A percentile compares a stretch with the other conserved stretches of the same genome.
Conservation (phyloP, 108 stramenopile species). For the Skeletonema grethae region DNA sequence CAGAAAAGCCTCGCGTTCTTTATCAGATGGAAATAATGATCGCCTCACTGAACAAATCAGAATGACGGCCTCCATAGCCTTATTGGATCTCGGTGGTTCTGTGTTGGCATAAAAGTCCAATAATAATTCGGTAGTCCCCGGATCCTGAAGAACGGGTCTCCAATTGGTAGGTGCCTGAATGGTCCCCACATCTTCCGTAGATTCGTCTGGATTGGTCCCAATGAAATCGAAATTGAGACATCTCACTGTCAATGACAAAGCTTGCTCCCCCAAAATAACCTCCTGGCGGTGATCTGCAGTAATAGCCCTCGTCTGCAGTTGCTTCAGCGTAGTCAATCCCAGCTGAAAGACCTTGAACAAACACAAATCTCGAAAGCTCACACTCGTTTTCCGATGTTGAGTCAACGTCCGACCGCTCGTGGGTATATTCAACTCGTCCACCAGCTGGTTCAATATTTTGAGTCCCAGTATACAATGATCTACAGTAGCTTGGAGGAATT, state of each 20-base stretch:
- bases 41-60: constrained; percentile 89
- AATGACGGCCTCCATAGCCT: constrained; percentile 94
- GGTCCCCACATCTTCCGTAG: constrained; percentile 96
- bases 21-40: constrained; percentile 93
- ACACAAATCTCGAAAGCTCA: constrained; percentile 94
- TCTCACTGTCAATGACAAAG: constrained; percentile 80
- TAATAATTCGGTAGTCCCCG: constrained; percentile 86
- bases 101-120: constrained; percentile 96
- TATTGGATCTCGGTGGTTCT: constrained; percentile 87
- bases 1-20: constrained; percentile 91
- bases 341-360: constrained; percentile 93
- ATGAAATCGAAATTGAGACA: constrained; percentile 98
- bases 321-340: constrained; percentile 91
- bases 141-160: constrained; percentile 86
- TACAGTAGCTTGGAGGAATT: constrained; percentile 93
- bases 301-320: constrained; percentile 85
- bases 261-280: constrained; percentile 81
- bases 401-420: constrained; percentile 93
- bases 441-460: constrained; percentile 93
- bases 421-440: constrained; percentile 96
- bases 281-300: constrained; percentile 82
- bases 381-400: constrained; percentile 96
- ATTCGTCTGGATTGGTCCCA: constrained; percentile 98
- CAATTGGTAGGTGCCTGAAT: constrained; percentile 97
- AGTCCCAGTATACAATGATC: constrained; percentile 96